Evolutionary conservation across 176 grass and related monocot genomes (phyloP).

Genomic region (Eleusine indica): DNA sequence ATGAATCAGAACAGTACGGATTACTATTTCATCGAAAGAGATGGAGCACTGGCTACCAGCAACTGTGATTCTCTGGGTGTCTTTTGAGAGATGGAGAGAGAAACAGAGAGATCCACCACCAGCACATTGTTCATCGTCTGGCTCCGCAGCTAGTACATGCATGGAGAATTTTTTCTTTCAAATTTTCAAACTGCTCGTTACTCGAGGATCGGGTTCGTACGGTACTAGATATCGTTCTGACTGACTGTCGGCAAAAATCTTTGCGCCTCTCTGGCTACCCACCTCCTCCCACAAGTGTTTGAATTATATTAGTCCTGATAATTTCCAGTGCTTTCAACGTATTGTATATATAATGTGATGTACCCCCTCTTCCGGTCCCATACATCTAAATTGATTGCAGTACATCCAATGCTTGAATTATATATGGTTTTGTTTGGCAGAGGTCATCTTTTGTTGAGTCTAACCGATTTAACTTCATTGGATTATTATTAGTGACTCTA

Average conservation of each 20-base stretch:
- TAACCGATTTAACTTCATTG: no score
- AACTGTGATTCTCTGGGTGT: constrained; percentile 25
- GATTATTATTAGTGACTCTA: no score
- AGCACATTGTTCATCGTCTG: constrained; percentile 13
- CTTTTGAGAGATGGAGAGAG: constrained; percentile 27
- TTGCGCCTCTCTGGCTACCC: neutral
- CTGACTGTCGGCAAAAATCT: constrained; percentile 28
- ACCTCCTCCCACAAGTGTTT: no score
- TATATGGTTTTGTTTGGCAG: no score
- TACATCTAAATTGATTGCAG: no score
- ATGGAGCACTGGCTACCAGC: neutral
- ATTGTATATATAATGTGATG: no score
- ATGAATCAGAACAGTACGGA: constrained; percentile 46
- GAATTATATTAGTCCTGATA: no score
- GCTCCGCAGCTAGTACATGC: neutral
- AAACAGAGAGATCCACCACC: neutral
- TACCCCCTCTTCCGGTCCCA: no score
- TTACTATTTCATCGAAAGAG: constrained; percentile 6
- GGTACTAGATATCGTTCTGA: constrained; percentile 46
- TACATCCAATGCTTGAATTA: no score
- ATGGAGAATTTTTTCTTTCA: constrained; percentile 16
- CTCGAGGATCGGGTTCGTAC: neutral
- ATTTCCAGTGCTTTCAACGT: no score
- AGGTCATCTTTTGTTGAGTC: no score
- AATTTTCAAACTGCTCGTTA: constrained; percentile 32